Evolutionary conservation across 2,329 filamentous ascomycete genomes (phyloP), one percentile per base, ranked within the genome.

Genomic region (Trichoderma simmonsii): DNA sequence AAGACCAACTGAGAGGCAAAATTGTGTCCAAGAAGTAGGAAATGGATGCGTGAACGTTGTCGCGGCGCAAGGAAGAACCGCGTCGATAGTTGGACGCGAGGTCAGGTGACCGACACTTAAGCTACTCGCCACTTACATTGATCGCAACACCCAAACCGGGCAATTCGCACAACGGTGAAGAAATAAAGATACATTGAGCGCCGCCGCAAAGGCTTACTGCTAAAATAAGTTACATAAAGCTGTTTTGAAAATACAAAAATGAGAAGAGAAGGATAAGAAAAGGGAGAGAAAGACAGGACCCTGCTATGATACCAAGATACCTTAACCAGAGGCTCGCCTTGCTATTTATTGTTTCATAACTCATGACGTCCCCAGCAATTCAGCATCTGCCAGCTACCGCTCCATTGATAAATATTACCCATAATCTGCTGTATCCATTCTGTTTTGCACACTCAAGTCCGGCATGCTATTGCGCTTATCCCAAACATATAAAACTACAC

Each of bases 71-170:
- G 36, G 56, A 63, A 21, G 34, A 24, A 57, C 18, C 65, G 65
- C 65, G 65, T 69, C 54, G 15, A 34, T 7, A 34, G 24, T n/a
- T 34, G 36, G 21, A 71, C 73, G 73, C 73, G 73, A 63, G 54
- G 70, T 76, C 75, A 76, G 72, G 74, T 76, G 75, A 74, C 59
- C 73, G 75, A 74, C 6, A 32, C 6, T 43, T 32, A 67, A 59
- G 12, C 32, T 59, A n/a, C 28, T 21, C 36, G 36, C 66, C 57
- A 62, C 66, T 54, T 59, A 71, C 43, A 43, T 43, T 48, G 5
- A 43, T 59, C 43, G 60, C 60, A 71, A 36, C 43, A 54, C 15
- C 4, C 6, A 18, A 48, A 43, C 6, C 6, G 43, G 43, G 43
- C 43, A 21, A 21, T 21, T 51, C 2, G 2, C n/a, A 51, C 9